Evolutionary conservation across 2,329 filamentous ascomycete species (phyloP).

Genomic region (Hypoxylon sp.): DNA sequence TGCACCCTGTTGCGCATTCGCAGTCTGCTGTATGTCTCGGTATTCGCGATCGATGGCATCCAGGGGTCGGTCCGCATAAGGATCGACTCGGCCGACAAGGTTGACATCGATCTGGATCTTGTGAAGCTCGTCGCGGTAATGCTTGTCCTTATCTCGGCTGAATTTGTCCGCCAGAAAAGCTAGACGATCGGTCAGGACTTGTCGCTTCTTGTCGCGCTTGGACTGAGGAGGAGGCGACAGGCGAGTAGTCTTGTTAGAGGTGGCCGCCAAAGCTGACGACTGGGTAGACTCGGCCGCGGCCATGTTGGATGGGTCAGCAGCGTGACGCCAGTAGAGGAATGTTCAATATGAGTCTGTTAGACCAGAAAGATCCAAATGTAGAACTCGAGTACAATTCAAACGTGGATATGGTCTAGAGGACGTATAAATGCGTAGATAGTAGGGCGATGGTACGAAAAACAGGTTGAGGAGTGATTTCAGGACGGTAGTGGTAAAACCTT

Average conservation of each 20-base stretch:
- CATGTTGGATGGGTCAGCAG: conserved; percentile 26
- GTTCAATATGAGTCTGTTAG: neutral
- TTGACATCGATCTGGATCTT: conserved; percentile 55
- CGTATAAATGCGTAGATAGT: neutral
- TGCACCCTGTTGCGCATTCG: conserved; percentile 44
- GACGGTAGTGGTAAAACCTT: neutral
- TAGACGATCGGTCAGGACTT: conserved; percentile 39
- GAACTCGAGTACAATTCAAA: too few species aligned
- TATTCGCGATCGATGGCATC: conserved; percentile 61
- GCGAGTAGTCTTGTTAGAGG: conserved; percentile 32
- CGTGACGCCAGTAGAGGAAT: neutral
- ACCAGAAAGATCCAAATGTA: neutral
- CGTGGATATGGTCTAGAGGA: neutral
- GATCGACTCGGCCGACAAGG: conserved; percentile 73
- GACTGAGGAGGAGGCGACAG: conserved; percentile 39
- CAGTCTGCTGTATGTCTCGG: conserved; percentile 53
- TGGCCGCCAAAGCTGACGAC: conserved; percentile 39
- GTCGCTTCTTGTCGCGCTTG: conserved; percentile 45
- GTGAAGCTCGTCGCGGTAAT: conserved; percentile 44
- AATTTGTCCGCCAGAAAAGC: conserved; percentile 38
- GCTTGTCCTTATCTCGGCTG: conserved; percentile 42
- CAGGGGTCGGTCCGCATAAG: conserved; percentile 70
- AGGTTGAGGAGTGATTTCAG: neutral
- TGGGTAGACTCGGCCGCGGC: conserved; percentile 39
- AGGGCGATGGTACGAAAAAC: conserved; percentile 2